phyloP scores from a whole-genome alignment of 169 alveolate species.

The Plasmodium yoelii region DNA sequence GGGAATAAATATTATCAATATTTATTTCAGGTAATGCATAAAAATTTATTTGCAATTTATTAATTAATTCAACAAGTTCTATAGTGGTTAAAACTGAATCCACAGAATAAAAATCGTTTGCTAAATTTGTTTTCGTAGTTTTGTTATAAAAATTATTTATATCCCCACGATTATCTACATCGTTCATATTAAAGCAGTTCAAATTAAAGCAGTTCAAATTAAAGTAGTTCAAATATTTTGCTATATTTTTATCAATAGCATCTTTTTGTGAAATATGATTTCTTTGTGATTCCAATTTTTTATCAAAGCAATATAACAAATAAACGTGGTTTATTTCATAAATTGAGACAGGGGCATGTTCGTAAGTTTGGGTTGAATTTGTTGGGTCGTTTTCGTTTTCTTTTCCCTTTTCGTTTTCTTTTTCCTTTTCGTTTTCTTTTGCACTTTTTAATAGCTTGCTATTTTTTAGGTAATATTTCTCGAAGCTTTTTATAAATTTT shows the following conservation, averaged over 20 bases:
- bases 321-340: constrained; percentile 68
- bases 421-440: neutral
- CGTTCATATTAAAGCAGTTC: neutral
- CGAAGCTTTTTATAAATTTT: constrained; percentile 12
- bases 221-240: neutral
- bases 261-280: constrained; percentile 11
- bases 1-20: constrained; percentile 28
- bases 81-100: constrained; percentile 69
- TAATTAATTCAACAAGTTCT: constrained; percentile 46
- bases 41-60: constrained; percentile 35
- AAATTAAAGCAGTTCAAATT: neutral
- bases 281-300: constrained; percentile 61
- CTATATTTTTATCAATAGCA: constrained; percentile 29
- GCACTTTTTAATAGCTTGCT: neutral
- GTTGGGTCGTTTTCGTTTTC: neutral
- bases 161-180: neutral
- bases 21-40: constrained; percentile 19
- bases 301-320: constrained; percentile 57
- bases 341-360: neutral
- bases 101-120: constrained; percentile 28
- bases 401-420: neutral
- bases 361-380: neutral
- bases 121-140: neutral
- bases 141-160: too few relatives aligned
- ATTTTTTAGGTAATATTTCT: constrained; percentile 20